Base-by-base conservation (phyloP, 176 grass and related monocot genomes). In the Carex scoparia region DNA sequence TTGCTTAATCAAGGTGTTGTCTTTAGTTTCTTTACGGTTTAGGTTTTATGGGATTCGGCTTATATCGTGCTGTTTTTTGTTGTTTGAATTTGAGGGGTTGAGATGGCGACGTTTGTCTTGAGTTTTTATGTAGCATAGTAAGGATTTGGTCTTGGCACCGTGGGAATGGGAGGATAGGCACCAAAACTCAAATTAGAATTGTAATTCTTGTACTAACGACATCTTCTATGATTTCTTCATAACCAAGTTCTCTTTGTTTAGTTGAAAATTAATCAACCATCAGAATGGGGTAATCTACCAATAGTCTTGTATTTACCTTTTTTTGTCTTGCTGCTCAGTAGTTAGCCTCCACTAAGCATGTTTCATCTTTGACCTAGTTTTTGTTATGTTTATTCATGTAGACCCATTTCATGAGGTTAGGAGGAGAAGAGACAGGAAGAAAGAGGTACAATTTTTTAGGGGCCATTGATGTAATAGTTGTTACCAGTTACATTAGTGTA, bases 401-500 rank as follows among this genome's bases (percentile, higher is more conserved):
- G 97, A 99, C 86, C 91, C 93, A 37, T 99, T 95, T 90, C 97
- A 94, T 64, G 93, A 94, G 87, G 97, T 99, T 72, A 95, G 87
- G 85, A 90, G 93, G 28, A 99, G 86, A 86, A 91, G 79, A 65
- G 97, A 99, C 91, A 92, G 89, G 77, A 95, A 89, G 81, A 92
- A 84, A 94, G 97, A 99, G 97, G 97, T 99, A 95, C 67, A 31
- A 28, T 44, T 81, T 64, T 66, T 83, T 69, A 61, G 54, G 61
- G 5, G 14, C 7, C 48, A 79, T 18, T 79, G 28, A 54, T 77
- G 19, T 6, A 31, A 2, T 78, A 33, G 5, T 4, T 57, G 49
- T 28, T 77, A 56, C 23, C 28, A 8, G 28, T 57, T 78, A 78
- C 23, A 49, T 27, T 18, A 56, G 12, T 77, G 1, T 27, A 33